Percentiles rank a stretch among this genome's conserved stretches.
Evolutionary conservation across 257 asterid genomes (phyloP).

Genomic region (Solanum corneliomulleri): DNA sequence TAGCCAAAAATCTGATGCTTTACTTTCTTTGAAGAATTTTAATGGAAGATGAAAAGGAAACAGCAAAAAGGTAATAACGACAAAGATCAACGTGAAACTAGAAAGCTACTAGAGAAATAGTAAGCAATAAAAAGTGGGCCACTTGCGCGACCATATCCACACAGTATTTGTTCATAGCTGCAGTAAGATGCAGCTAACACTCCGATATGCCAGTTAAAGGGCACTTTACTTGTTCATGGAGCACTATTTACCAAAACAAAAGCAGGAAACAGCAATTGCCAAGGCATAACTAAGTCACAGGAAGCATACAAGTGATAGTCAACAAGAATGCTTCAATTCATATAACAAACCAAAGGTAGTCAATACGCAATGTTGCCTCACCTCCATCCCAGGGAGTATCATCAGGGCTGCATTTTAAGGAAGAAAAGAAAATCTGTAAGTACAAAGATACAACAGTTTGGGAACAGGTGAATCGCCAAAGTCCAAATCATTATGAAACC

Average conservation of each 20-base stretch:
- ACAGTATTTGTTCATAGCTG: background rate
- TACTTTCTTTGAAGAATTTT: background rate
- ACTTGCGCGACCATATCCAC: background rate
- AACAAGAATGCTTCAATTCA: background rate
- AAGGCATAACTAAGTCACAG: background rate
- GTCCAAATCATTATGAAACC: background rate
- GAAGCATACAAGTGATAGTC: background rate
- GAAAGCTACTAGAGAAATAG: background rate
- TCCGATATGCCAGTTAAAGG: background rate
- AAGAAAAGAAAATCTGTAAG: background rate
- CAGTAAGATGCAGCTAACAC: background rate
- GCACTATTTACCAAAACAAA: background rate
- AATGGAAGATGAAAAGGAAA: background rate
- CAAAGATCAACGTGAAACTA: background rate
- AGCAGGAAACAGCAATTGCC: background rate
- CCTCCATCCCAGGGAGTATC: conserved; percentile 98
- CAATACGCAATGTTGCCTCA: conserved; percentile 9
- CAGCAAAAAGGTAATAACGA: background rate
- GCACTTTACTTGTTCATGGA: background rate
- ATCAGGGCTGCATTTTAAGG: conserved; percentile 51
- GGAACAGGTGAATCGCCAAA: background rate
- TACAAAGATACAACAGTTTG: background rate
- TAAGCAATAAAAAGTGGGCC: background rate
- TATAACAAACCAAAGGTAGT: background rate
- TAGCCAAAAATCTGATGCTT: background rate